Evolutionary conservation across 495 filamentous ascomycete genomes (phyloP).

Genomic region (Pseudoneurospora amorphoporcata): DNA sequence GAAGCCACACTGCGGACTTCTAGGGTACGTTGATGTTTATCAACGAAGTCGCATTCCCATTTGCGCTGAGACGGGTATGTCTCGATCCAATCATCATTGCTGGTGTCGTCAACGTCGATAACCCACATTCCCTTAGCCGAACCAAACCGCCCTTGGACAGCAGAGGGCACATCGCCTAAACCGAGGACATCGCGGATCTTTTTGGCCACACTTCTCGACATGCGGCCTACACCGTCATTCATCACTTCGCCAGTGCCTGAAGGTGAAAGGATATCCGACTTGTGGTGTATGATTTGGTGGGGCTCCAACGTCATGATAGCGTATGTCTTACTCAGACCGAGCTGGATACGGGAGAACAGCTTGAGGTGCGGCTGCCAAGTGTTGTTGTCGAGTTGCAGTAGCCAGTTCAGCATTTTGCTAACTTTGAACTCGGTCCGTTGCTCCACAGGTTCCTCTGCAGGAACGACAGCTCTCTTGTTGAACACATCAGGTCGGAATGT

Average conservation of each 20-base stretch:
- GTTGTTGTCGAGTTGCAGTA: conserved; percentile 30
- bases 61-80: conserved; percentile 74
- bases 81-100: conserved; percentile 56
- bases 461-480: not conserved
- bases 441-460: conserved; percentile 8
- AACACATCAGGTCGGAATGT: conserved; percentile 15
- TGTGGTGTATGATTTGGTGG: conserved; percentile 25
- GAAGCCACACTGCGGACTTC: conserved; percentile 59
- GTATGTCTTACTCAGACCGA: conserved; percentile 35
- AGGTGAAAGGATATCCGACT: conserved; percentile 26
- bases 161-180: conserved; percentile 53
- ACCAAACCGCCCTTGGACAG: conserved; percentile 72
- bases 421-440: conserved; percentile 19
- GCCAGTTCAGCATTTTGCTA: conserved; percentile 33
- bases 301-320: conserved; percentile 25
- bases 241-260: conserved; percentile 40
- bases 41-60: conserved; percentile 49
- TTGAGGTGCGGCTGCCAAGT: conserved; percentile 24
- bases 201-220: conserved; percentile 54
- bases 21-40: conserved; percentile 50
- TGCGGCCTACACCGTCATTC: conserved; percentile 73
- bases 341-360: conserved; percentile 32
- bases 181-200: conserved; percentile 49
- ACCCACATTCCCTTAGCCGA: conserved; percentile 89
- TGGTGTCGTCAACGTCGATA: conserved; percentile 43